phyloP scores from a whole-genome alignment of 2,329 filamentous ascomycete species.

The Venturia oleaginea region DNA sequence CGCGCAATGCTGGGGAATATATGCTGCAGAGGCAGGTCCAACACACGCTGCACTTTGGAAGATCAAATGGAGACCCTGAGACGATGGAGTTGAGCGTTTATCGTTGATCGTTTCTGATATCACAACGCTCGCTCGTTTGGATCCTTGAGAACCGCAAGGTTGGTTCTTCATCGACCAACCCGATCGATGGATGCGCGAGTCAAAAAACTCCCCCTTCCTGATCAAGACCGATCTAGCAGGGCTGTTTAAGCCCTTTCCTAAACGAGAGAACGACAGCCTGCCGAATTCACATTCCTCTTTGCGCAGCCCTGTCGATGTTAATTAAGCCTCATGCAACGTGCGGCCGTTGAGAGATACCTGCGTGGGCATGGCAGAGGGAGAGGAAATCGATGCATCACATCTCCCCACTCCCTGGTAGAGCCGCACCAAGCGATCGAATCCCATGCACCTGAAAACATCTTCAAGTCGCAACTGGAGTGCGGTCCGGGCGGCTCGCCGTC shows the following conservation, averaged over 20 bases:
- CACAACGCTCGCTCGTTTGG: neutral
- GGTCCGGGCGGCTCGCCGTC: constrained; percentile 6
- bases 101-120: neutral
- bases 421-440: neutral
- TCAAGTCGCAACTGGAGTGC: neutral
- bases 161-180: neutral
- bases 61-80: neutral
- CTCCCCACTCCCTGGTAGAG: neutral
- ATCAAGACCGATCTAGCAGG: neutral
- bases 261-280: neutral
- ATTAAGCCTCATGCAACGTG: neutral
- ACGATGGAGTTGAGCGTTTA: neutral
- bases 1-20: neutral
- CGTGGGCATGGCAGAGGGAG: neutral
- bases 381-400: neutral
- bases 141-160: neutral
- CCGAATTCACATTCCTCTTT: neutral
- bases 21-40: neutral
- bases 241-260: neutral
- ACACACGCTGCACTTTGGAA: neutral
- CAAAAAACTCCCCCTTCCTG: neutral
- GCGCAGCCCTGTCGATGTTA: neutral
- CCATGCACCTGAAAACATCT: neutral
- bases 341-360: neutral
- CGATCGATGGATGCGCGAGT: neutral